Evolutionary conservation across 257 asterid genomes (phyloP).

Genomic region (Nicotiana tomentosiformis): DNA sequence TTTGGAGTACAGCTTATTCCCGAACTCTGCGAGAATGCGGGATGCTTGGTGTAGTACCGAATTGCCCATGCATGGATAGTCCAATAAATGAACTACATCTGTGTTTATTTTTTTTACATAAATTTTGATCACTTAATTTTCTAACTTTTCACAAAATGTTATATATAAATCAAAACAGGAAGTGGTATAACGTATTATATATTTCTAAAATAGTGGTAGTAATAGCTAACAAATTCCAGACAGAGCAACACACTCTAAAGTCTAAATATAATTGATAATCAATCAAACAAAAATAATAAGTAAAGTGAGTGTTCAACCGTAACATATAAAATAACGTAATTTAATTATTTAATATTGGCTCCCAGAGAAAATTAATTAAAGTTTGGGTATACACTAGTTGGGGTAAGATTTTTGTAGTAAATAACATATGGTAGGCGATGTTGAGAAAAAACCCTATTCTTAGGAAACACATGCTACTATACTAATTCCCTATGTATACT

Average conservation of each 20-base stretch:
- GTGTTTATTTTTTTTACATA: background rate
- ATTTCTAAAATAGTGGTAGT: background rate
- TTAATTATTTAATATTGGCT: background rate
- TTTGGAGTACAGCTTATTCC: too few relatives aligned
- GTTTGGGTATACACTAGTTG: background rate
- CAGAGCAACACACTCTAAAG: background rate
- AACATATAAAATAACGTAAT: background rate
- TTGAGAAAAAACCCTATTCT: background rate
- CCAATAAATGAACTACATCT: background rate
- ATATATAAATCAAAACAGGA: background rate
- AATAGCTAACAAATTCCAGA: background rate
- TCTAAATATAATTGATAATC: background rate
- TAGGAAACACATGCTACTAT: background rate
- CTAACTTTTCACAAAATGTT: too few relatives aligned
- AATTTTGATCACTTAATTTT: background rate
- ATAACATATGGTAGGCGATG: too few relatives aligned
- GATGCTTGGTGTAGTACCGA: too few relatives aligned
- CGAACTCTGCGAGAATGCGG: too few relatives aligned
- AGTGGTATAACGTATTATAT: background rate
- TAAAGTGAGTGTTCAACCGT: background rate
- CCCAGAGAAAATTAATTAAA: background rate
- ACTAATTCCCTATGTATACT: background rate
- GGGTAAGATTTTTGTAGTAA: too few relatives aligned
- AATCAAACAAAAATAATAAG: background rate
- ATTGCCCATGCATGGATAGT: too few relatives aligned